Conservation (phyloP, 768 basidiomycete species). For the Termitomyces sp. region DNA sequence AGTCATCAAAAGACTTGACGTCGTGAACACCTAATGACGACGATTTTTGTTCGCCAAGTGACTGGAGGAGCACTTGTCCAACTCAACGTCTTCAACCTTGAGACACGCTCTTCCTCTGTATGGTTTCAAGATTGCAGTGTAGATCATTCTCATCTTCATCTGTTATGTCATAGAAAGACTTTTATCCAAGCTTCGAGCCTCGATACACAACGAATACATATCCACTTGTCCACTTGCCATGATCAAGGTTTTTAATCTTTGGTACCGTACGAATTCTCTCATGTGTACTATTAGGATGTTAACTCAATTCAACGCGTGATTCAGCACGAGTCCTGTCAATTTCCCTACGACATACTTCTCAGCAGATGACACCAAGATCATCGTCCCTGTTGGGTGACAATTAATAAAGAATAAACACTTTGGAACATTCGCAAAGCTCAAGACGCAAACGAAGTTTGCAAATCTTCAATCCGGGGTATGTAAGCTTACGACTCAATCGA, state of each 20-base stretch:
- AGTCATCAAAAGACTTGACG: slow-evolving; percentile 62
- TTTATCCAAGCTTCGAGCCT: background rate
- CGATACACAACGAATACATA: background rate
- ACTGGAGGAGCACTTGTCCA: background rate
- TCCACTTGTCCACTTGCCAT: background rate
- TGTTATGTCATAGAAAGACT: background rate
- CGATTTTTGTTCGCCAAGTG: background rate
- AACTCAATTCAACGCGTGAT: slow-evolving; percentile 1
- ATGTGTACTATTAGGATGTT: background rate
- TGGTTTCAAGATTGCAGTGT: background rate
- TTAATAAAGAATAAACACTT: background rate
- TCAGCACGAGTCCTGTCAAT: background rate
- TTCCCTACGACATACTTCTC: background rate
- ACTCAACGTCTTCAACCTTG: background rate
- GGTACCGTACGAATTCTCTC: background rate
- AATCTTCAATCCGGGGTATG: background rate
- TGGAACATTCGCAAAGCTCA: background rate
- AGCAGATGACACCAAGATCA: background rate
- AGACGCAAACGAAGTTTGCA: background rate
- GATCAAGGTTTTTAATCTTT: background rate
- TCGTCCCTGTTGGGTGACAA: background rate
- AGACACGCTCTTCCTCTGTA: background rate
- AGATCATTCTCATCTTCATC: background rate
- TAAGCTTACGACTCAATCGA: background rate
- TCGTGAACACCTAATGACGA: slow-evolving; percentile 34